These are phyloP conservation scores for Porodaedalea pini DNA, from an alignment of 1,284 basidiomycete genomes.

Conservation along the genomic window DNA sequence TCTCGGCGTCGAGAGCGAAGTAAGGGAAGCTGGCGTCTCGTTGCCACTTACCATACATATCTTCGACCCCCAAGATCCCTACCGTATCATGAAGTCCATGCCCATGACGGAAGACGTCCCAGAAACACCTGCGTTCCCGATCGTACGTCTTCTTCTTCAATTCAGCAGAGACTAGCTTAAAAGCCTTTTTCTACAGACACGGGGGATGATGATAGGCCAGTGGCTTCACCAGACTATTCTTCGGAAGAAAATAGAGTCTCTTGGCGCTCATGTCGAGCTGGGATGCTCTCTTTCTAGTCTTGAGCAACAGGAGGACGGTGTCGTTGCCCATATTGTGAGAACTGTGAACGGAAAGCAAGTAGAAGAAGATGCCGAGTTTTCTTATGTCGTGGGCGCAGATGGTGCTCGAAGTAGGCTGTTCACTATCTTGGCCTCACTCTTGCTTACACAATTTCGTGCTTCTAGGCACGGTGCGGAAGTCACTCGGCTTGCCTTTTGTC, in stretches of 20 bases:
- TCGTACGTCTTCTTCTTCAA: conserved; percentile 9
- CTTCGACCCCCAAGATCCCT: conserved; percentile 12
- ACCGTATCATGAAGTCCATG: background rate
- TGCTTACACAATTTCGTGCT: background rate
- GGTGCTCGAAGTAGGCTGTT: conserved; percentile 33
- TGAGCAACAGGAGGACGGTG: conserved; percentile 14
- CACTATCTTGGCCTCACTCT: background rate
- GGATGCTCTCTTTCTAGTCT: conserved; percentile 9
- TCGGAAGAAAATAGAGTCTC: conserved; percentile 9
- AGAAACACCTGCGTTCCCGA: conserved; percentile 13
- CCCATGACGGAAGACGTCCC: conserved; percentile 5
- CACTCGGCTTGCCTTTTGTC: conserved; percentile 40
- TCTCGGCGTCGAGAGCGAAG: conserved; percentile 13
- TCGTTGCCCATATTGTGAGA: conserved; percentile 5
- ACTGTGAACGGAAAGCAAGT: background rate
- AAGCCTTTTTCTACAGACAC: background rate
- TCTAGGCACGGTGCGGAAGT: conserved; percentile 34
- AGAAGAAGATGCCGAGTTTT: conserved; percentile 6
- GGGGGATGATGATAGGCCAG: conserved; percentile 14
- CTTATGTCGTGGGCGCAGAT: conserved; percentile 35
- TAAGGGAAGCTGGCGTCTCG: background rate
- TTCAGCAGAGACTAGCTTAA: background rate
- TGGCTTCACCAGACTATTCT: conserved; percentile 16
- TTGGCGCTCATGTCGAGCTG: conserved; percentile 18
- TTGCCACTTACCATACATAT: background rate